A percentile compares a stretch with the other conserved stretches of the same genome.
Conservation (phyloP, 257 asterid genomes). For the Striga asiatica region DNA sequence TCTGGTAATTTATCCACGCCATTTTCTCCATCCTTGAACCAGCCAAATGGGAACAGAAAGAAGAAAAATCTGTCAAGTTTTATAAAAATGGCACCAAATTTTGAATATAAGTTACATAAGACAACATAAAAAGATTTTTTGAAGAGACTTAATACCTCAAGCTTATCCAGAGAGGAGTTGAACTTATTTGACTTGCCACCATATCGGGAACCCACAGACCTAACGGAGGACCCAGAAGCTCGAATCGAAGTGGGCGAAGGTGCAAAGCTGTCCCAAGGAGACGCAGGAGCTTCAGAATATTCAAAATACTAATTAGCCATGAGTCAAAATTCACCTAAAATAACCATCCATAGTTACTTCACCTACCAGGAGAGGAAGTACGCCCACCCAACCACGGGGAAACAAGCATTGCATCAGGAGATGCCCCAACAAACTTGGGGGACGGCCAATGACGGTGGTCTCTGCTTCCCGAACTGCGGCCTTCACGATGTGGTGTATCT, state of each 20-base stretch:
- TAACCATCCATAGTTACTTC: not conserved
- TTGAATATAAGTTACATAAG: not conserved
- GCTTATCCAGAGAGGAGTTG: slow-evolving; percentile 26
- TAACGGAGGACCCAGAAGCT: slow-evolving; percentile 70
- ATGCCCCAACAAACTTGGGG: slow-evolving; percentile 74
- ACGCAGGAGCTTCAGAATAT: slow-evolving; percentile 36
- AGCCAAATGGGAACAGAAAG: not conserved
- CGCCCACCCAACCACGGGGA: slow-evolving; percentile 92
- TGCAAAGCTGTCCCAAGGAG: slow-evolving; percentile 90
- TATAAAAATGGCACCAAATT: slow-evolving; percentile 3
- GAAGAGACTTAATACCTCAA: slow-evolving; percentile 39
- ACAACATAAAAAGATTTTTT: not conserved
- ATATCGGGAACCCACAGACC: slow-evolving; percentile 62
- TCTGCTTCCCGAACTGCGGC: no score
- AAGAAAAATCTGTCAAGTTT: slow-evolving; percentile 3
- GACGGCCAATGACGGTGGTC: slow-evolving; percentile 63
- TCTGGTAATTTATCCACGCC: slow-evolving; percentile 27
- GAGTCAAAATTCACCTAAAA: not conserved
- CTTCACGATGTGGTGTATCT: slow-evolving; percentile 68
- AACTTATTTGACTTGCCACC: slow-evolving; percentile 38
- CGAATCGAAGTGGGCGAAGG: slow-evolving; percentile 94
- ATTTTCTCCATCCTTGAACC: slow-evolving; percentile 47
- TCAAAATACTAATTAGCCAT: slow-evolving; percentile 10
- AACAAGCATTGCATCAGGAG: slow-evolving; percentile 93
- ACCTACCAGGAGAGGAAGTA: slow-evolving; percentile 57